Evolutionary conservation across 2,329 filamentous ascomycete genomes (phyloP).

Genomic region (Penicillium sp.): DNA sequence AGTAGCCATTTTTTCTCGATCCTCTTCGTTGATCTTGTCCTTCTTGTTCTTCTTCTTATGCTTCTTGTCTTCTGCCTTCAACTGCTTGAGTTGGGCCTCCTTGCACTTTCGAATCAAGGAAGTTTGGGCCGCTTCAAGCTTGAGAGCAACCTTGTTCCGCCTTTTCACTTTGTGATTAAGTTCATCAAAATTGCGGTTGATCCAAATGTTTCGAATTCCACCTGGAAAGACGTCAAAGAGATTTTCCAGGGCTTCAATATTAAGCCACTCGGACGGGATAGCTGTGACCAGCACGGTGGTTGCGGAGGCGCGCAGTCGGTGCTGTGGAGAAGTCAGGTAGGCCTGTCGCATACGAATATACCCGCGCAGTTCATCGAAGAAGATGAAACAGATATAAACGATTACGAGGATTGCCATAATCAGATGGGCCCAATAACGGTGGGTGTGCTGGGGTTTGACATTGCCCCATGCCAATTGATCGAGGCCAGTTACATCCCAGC

Average conservation of each 20-base stretch:
- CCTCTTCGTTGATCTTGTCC: constrained; percentile 34
- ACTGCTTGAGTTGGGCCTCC: constrained; percentile 72
- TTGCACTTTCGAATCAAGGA: constrained; percentile 78
- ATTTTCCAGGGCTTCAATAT: constrained; percentile 73
- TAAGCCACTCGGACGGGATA: constrained; percentile 90
- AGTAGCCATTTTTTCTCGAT: constrained; percentile 52
- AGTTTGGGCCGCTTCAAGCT: constrained; percentile 80
- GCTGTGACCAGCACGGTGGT: constrained; percentile 92
- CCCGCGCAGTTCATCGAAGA: constrained; percentile 80
- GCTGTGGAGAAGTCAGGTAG: constrained; percentile 90
- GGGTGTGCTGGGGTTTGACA: constrained; percentile 64
- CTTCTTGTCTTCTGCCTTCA: constrained; percentile 64
- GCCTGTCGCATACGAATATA: constrained; percentile 94
- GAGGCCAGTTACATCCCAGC: constrained; percentile 63
- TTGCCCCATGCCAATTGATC: constrained; percentile 89
- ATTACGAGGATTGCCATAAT: constrained; percentile 76
- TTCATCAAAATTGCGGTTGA: constrained; percentile 84
- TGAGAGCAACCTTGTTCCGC: constrained; percentile 68
- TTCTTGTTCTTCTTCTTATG: constrained; percentile 44
- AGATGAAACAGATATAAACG: constrained; percentile 80
- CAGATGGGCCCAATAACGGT: constrained; percentile 81
- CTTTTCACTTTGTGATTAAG: constrained; percentile 81
- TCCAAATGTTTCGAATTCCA: constrained; percentile 92
- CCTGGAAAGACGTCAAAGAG: constrained; percentile 96
- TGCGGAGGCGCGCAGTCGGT: constrained; percentile 87